These are phyloP conservation scores for Mortierella sp. DNA, from an alignment of 371 early-diverging fungal species.

Conservation along the genomic window DNA sequence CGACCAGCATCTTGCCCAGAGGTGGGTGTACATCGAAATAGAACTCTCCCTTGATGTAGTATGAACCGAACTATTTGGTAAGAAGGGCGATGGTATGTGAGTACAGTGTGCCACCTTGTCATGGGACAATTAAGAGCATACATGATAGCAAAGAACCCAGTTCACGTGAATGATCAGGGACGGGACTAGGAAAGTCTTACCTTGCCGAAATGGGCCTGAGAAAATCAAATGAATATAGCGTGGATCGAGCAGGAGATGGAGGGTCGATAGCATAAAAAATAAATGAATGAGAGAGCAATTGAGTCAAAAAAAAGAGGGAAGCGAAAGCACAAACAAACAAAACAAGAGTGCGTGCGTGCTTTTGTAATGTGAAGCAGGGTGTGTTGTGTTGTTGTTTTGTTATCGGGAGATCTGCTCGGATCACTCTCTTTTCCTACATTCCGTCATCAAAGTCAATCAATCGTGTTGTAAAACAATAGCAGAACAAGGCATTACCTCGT, in stretches of 20 bases:
- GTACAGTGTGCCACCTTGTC: not conserved
- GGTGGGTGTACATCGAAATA: conserved; percentile 99
- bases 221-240: conserved; percentile 6
- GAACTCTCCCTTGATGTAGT: conserved; percentile 95
- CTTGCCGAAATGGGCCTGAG: conserved; percentile 94
- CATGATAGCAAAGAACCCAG: not conserved
- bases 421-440: not conserved
- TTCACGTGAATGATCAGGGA: not conserved
- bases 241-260: conserved; percentile 30
- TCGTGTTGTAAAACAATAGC: not conserved
- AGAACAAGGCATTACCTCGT: conserved; percentile 64
- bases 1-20: conserved; percentile 98
- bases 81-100: not conserved
- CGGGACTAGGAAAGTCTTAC: conserved; percentile 46
- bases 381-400: not conserved
- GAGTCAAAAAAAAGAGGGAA: conserved; percentile 5
- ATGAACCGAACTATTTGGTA: conserved; percentile 85
- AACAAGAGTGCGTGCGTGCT: conserved; percentile 1
- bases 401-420: not conserved
- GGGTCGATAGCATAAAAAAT: conserved; percentile 18
- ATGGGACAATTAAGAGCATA: not conserved
- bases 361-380: not conserved
- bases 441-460: not conserved
- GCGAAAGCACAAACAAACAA: not conserved
- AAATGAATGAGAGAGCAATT: conserved; percentile 33